Evolutionary conservation across 305 asterid species (phyloP).

Genomic region (Fraxinus floribunda): DNA sequence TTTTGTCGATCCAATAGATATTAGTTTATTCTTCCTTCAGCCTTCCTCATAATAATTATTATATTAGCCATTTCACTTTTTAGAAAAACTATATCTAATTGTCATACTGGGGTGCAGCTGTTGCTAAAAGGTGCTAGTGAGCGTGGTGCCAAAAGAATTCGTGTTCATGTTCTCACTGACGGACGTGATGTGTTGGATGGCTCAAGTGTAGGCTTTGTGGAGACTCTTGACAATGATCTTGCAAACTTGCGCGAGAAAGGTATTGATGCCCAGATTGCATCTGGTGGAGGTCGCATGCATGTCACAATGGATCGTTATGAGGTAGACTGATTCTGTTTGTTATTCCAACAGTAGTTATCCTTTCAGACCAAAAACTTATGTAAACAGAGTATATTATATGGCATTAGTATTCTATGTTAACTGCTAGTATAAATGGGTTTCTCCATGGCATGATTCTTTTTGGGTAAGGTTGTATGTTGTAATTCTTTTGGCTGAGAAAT

Average conservation of each 20-base stretch:
- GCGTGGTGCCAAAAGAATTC: constrained; percentile 83
- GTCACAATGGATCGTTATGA: constrained; percentile 97
- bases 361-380: neutral
- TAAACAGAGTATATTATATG: neutral
- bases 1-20: neutral
- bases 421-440: neutral
- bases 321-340: constrained; percentile 33
- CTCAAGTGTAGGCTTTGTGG: constrained; percentile 79
- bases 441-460: neutral
- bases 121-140: constrained; percentile 82
- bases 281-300: constrained; percentile 97
- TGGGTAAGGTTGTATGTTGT: neutral
- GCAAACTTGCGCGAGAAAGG: constrained; percentile 67
- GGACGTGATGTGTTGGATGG: constrained; percentile 99
- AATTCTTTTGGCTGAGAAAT: neutral
- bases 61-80: neutral
- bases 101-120: constrained; percentile 47
- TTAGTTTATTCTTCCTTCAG: neutral
- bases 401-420: neutral
- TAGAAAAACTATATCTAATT: constrained; percentile 23
- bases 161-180: constrained; percentile 84
- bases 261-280: constrained; percentile 82
- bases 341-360: neutral
- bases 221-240: constrained; percentile 80
- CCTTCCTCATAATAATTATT: neutral